A percentile compares a stretch with the other conserved stretches of the same genome.
Conservation (phyloP, 78 protist genomes). For the Tieghemostelium lacteum region DNA sequence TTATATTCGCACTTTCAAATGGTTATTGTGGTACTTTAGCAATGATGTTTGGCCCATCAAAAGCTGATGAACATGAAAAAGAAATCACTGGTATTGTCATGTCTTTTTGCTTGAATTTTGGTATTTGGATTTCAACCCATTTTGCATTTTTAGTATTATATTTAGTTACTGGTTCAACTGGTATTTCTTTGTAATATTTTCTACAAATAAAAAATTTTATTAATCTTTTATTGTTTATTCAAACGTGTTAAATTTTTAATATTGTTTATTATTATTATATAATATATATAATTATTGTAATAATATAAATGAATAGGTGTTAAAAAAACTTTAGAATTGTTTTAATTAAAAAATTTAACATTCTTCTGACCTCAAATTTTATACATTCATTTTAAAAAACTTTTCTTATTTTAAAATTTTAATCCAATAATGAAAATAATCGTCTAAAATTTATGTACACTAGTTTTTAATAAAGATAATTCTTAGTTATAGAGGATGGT, state of each 20-base stretch:
- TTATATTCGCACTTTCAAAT: constrained; percentile 53
- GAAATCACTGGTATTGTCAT: constrained; percentile 72
- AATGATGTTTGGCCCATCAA: constrained; percentile 83
- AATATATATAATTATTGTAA: too few species aligned
- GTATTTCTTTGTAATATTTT: not conserved
- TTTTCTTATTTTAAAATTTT: too few species aligned
- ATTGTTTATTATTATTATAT: too few species aligned
- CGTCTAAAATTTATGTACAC: too few species aligned
- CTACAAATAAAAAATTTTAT: not conserved
- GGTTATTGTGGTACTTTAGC: constrained; percentile 80
- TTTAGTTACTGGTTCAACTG: constrained; percentile 46
- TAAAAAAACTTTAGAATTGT: too few species aligned
- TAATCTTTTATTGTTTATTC: too few species aligned
- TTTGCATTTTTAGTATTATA: constrained; percentile 35
- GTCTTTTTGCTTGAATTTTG: constrained; percentile 78
- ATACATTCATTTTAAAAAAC: too few species aligned
- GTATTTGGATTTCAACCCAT: constrained; percentile 71
- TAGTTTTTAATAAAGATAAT: too few species aligned
- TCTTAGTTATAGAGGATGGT: constrained; percentile 28
- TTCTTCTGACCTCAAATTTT: too few species aligned
- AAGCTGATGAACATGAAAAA: constrained; percentile 75
- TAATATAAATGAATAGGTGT: too few species aligned
- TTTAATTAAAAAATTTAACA: too few species aligned
- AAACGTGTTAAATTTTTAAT: not conserved
- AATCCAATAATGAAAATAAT: too few species aligned